A percentile compares a stretch with the other conserved stretches of the same genome.
phyloP scores from a whole-genome alignment of 306 rosid genomes.

The Medicago arabica region DNA sequence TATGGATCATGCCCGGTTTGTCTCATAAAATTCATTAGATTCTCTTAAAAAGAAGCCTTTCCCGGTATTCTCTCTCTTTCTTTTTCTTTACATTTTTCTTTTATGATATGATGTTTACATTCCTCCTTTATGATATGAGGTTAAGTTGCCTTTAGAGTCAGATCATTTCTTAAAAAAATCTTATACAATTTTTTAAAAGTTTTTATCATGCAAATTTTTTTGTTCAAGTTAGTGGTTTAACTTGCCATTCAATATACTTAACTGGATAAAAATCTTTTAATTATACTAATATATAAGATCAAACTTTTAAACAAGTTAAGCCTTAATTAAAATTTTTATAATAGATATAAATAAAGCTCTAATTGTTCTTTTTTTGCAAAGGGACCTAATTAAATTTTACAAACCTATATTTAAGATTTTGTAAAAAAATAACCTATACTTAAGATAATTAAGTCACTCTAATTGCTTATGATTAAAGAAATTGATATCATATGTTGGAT shows the following conservation, averaged over 20 bases:
- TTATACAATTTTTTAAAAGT: too few relatives aligned
- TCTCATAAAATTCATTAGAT: conserved; percentile 41
- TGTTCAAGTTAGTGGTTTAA: too few relatives aligned
- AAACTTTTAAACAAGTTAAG: too few relatives aligned
- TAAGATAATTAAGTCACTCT: not conserved
- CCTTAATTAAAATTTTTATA: too few relatives aligned
- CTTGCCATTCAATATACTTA: not conserved
- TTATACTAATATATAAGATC: not conserved
- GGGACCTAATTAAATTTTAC: too few relatives aligned
- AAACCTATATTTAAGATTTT: too few relatives aligned
- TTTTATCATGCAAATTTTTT: too few relatives aligned
- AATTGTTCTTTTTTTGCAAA: too few relatives aligned
- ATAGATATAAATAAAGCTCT: too few relatives aligned
- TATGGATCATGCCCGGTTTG: conserved; percentile 27
- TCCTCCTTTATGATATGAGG: not conserved
- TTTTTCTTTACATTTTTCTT: conserved; percentile 13
- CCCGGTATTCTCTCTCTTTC: not conserved
- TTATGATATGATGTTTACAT: not conserved
- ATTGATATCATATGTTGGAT: conserved; percentile 14
- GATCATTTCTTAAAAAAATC: too few relatives aligned
- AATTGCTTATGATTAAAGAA: conserved; percentile 42
- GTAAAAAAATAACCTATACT: too few relatives aligned
- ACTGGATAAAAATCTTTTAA: too few relatives aligned
- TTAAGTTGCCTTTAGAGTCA: not conserved
- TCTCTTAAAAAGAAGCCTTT: conserved; percentile 31